Evolutionary conservation across 805 yeast species (phyloP).

Genomic region (Lipomyces orientalis): DNA sequence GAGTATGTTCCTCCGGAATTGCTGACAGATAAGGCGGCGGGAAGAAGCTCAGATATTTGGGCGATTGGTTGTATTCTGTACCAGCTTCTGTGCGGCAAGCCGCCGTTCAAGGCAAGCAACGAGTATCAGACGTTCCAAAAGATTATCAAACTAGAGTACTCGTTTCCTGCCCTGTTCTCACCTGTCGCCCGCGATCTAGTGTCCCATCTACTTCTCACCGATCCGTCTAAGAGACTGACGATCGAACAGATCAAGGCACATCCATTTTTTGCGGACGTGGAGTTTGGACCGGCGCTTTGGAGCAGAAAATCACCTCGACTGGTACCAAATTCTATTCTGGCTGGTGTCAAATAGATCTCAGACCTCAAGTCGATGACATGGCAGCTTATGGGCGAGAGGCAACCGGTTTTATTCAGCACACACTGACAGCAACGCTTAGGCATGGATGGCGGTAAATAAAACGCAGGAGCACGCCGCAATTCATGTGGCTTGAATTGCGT

Average conservation of each 20-base stretch:
- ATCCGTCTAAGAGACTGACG: conserved; percentile 69
- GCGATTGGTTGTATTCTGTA: conserved; percentile 88
- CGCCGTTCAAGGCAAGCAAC: conserved; percentile 87
- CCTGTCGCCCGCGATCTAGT: conserved; percentile 68
- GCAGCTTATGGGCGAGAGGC: not conserved
- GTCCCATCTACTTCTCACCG: conserved; percentile 66
- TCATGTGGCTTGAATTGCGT: not conserved
- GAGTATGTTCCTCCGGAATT: conserved; percentile 96
- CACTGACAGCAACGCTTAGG: not conserved
- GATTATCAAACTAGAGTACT: conserved; percentile 76
- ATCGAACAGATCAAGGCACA: conserved; percentile 66
- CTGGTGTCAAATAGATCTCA: not conserved
- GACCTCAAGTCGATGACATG: not conserved
- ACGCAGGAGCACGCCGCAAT: not conserved
- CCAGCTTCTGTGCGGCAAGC: conserved; percentile 81
- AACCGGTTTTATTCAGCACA: not conserved
- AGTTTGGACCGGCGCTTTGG: conserved; percentile 81
- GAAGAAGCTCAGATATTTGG: conserved; percentile 89
- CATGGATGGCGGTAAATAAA: not conserved
- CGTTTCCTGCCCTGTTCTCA: conserved; percentile 73
- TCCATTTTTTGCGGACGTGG: conserved; percentile 68
- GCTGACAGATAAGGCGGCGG: conserved; percentile 75
- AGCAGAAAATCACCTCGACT: conserved; percentile 66
- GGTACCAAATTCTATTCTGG: conserved; percentile 3
- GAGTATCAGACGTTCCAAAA: conserved; percentile 88